Base-by-base conservation (phyloP, 768 basidiomycete genomes). In the Sporobolomyces roseus region DNA sequence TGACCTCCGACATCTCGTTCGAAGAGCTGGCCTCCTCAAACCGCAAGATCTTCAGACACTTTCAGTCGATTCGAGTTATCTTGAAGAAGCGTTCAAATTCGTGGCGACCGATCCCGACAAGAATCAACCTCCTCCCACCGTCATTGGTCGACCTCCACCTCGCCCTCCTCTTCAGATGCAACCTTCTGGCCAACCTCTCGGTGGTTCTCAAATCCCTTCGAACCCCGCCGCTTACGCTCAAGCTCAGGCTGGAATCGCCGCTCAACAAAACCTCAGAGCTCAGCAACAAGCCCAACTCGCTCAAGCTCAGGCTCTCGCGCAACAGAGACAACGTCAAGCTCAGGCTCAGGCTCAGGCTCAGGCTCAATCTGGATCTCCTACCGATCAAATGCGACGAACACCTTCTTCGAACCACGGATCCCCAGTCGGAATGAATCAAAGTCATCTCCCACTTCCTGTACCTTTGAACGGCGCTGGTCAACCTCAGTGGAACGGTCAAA, bases 11-110 rank as follows among this genome's bases (percentile, higher is more conserved):
- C 52, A 69, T 58, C 67, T 68, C 27, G 27, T 69, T 46, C 68
- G 67, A 14, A 60, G 71, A 7, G 19, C 58, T 25, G 41, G 2
- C 4, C 63, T 75, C n/a, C 67, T 75, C 61, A 69, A 66, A 60
- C 53, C 55, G 23, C 50, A 46, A 13, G 71, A 73, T 58, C 7
- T 66, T 30, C 64, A 63, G 36, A 8, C n/a, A 10, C 38, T 62
- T 54, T 16, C 56, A 32, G 36, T 71, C 59, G 66, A 68, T 35
- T 63, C 72, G 65, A 17, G 58, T 17, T 61, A 67, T 46, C 63
- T 58, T 29, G 63, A 66, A 38, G 75, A 73, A 30, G 68, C 63
- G 58, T 64, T 66, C 61, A 38, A n/a, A 38, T 53, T 25, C 29
- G 55, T 51, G 41, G 23, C 65, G 35, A 17, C 23, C 25, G 66